Evolutionary conservation across 2,329 filamentous ascomycete species (phyloP).

Genomic region (Lachnellula hyalina): DNA sequence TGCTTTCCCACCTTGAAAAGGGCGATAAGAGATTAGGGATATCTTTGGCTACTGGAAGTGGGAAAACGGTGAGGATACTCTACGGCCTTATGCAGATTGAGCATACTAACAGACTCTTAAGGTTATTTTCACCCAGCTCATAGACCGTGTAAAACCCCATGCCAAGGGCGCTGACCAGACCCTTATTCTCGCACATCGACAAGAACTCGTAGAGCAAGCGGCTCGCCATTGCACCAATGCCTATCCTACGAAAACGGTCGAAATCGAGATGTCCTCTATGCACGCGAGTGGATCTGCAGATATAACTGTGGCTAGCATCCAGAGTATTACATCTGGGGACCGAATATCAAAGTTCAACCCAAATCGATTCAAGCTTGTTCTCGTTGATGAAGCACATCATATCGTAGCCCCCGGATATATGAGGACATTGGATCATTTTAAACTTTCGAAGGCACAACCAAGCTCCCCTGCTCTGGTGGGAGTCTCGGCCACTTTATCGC

Average conservation of each 20-base stretch:
- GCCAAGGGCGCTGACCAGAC: slow-evolving; percentile 63
- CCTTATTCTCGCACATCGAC: slow-evolving; percentile 84
- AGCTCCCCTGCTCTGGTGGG: slow-evolving; percentile 69
- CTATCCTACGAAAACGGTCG: slow-evolving; percentile 75
- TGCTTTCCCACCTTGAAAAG: slow-evolving; percentile 60
- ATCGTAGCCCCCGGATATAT: slow-evolving; percentile 84
- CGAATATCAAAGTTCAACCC: slow-evolving; percentile 82
- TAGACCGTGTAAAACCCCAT: slow-evolving; percentile 63
- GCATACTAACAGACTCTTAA: slow-evolving; percentile 31
- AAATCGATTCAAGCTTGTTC: slow-evolving; percentile 72
- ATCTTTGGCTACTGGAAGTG: slow-evolving; percentile 80
- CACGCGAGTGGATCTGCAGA: slow-evolving; percentile 77
- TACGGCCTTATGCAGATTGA: neutral
- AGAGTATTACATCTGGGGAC: slow-evolving; percentile 72
- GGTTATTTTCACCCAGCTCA: slow-evolving; percentile 95
- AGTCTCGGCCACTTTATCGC: slow-evolving; percentile 74
- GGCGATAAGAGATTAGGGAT: slow-evolving; percentile 78
- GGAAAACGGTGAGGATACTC: slow-evolving; percentile 65
- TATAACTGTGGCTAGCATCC: slow-evolving; percentile 88
- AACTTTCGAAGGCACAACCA: slow-evolving; percentile 49
- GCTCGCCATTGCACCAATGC: slow-evolving; percentile 74
- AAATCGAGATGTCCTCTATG: slow-evolving; percentile 83
- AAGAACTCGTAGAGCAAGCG: slow-evolving; percentile 92
- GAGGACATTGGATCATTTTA: slow-evolving; percentile 71
- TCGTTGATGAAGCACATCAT: slow-evolving; percentile 96